These are phyloP conservation scores for Canariomyces notabilis DNA, from an alignment of 2,329 filamentous ascomycete genomes.

Conservation along the genomic window DNA sequence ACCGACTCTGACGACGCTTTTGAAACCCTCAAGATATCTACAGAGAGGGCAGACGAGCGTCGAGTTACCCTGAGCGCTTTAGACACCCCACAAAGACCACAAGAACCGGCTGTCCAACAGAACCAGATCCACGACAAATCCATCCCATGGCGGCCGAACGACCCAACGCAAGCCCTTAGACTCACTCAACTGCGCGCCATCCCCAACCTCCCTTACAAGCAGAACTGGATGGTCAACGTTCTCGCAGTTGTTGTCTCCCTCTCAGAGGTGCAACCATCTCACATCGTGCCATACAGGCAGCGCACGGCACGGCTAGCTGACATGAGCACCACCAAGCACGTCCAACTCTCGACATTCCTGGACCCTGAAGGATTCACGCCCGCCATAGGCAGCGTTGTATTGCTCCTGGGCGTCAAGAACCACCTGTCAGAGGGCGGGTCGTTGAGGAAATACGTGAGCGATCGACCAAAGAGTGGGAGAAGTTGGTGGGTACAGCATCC, in stretches of 20 bases:
- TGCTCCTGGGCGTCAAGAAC: conserved; percentile 53
- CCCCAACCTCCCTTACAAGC: conserved; percentile 49
- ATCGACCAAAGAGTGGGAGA: conserved; percentile 26
- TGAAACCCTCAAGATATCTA: conserved; percentile 15
- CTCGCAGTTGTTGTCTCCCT: conserved; percentile 47
- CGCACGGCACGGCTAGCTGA: conserved; percentile 48
- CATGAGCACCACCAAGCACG: conserved; percentile 47
- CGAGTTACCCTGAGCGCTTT: conserved; percentile 1
- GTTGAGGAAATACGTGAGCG: conserved; percentile 40
- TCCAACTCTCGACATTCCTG: conserved; percentile 51
- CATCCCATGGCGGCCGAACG: conserved; percentile 38
- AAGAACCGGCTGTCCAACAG: conserved; percentile 7
- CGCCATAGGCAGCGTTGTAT: conserved; percentile 42
- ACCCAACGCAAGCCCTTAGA: conserved; percentile 42
- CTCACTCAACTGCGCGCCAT: conserved; percentile 47
- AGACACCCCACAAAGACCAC: neutral
- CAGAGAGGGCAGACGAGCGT: conserved; percentile 13
- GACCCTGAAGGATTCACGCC: conserved; percentile 47
- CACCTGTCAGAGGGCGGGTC: conserved; percentile 47
- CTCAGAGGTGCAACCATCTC: conserved; percentile 44
- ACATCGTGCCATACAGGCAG: conserved; percentile 46
- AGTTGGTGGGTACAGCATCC: conserved; percentile 51
- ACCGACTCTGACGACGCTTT: conserved; percentile 26
- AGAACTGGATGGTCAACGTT: conserved; percentile 55
- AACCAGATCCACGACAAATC: conserved; percentile 18